Base-by-base conservation (phyloP, 768 basidiomycete species). In the Boletus tomentosulus region DNA sequence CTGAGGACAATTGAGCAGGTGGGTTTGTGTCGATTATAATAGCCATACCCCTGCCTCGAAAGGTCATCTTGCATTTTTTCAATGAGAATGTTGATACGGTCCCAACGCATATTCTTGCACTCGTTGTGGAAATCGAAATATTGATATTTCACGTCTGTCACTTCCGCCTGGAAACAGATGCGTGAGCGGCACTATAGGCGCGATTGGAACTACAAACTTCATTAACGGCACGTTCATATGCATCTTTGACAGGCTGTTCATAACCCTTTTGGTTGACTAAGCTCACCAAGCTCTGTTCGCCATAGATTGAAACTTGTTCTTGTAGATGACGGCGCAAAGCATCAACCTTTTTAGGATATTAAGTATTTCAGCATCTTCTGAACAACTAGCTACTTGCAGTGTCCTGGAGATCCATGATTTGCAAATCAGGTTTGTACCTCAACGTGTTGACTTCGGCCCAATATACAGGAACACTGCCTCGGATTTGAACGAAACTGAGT, bases 71-170 rank as follows among this genome's bases (percentile, higher is more conserved):
- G 78, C 47, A 98, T 67, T 51, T 78, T 76, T 57, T 92, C 90
- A 42, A 95, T 80, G 38, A 99, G 78, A 15, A 92, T 68, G 50
- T 82, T 82, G 58, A 99, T 91, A 44, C 94, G 83, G 66, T 99
- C 92, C 85, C 92, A 99, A 39, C 91, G 86, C 87, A 98, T 91
- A 46, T 89, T 79, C 66, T 84, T 89, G 77, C 95, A 98, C 70
- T 98, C 94, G 56, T 81, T 85, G 68, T 98, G 96, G 76, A 99
- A 99, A 66, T 99, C 97, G 63, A 98, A 99, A 73, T 98, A 97
- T 58, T 89, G 78, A 65, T 99, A 99, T 62, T 83, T 84, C 38
- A 90, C 85, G 31, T 84, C 77, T 4, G 85, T 77, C 33, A 87
- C 63, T 61, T 83, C 77, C 48, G 83, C 68, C 89, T 90, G 50